Conservation (phyloP, 257 asterid genomes). For the Fraxinus cuspidata region DNA sequence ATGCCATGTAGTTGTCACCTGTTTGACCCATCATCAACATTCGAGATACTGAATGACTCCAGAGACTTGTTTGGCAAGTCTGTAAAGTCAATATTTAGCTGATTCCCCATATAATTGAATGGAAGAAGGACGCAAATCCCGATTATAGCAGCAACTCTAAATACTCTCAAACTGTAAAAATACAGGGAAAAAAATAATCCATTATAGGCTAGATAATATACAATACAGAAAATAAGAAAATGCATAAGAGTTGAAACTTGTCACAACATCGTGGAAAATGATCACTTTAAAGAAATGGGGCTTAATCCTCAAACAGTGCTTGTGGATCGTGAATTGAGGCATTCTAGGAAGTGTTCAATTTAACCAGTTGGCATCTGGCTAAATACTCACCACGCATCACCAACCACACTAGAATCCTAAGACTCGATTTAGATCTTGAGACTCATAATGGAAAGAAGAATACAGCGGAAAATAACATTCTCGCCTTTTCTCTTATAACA, state of each 20-base stretch:
- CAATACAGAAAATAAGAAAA: conserved; percentile 7
- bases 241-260: conserved; percentile 3
- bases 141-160: conserved; percentile 66
- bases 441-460: neutral
- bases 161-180: conserved; percentile 73
- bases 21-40: conserved; percentile 90
- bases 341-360: neutral
- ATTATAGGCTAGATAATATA: conserved; percentile 25
- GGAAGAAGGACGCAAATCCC: conserved; percentile 91
- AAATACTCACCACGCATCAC: neutral
- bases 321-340: neutral
- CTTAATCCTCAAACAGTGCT: neutral
- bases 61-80: conserved; percentile 78
- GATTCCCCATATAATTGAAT: conserved; percentile 89
- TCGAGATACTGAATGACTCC: conserved; percentile 88
- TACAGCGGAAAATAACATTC: neutral
- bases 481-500: neutral
- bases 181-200: neutral
- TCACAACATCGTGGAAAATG: neutral
- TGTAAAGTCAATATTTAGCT: conserved; percentile 65
- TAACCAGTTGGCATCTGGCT: neutral
- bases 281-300: neutral
- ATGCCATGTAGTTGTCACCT: conserved; percentile 47
- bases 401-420: neutral
- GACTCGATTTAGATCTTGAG: neutral